A percentile compares a stretch with the other conserved stretches of the same genome.
These are phyloP conservation scores for Emydomyces testavorans DNA, from an alignment of 2,329 filamentous ascomycete species.

Conservation along the genomic window DNA sequence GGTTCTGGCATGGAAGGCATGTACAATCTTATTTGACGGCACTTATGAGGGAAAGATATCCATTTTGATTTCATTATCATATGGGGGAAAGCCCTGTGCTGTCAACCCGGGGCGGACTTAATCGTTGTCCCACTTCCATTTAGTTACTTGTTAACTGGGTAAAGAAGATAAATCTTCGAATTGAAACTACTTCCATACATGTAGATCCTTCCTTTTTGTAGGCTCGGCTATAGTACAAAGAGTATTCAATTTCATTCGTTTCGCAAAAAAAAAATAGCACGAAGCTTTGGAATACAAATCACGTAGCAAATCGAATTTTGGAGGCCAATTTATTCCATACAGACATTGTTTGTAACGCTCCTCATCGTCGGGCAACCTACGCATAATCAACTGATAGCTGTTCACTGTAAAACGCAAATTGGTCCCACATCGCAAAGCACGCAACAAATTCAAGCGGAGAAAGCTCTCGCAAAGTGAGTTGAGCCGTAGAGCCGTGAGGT, in stretches of 20 bases:
- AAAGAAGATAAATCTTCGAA: constrained; percentile 2
- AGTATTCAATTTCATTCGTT: background rate
- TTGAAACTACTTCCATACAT: constrained; percentile 1
- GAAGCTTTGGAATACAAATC: too few species aligned
- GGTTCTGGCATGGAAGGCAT: constrained; percentile 4
- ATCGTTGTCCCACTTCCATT: constrained; percentile 52
- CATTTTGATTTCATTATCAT: constrained; percentile 29
- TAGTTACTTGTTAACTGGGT: constrained; percentile 1
- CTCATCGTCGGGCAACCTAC: too few species aligned
- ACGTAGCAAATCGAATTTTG: too few species aligned
- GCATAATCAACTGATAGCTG: background rate
- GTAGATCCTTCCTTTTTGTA: background rate
- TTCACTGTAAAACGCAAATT: constrained; percentile 2
- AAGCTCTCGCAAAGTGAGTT: background rate
- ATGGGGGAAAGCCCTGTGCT: constrained; percentile 98
- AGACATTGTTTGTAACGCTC: too few species aligned
- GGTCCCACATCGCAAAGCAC: background rate
- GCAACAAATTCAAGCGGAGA: background rate
- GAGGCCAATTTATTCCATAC: too few species aligned
- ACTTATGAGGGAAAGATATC: constrained; percentile 99
- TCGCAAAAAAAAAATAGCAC: background rate
- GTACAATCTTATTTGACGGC: constrained; percentile 44
- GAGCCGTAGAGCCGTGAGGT: background rate
- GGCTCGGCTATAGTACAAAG: background rate
- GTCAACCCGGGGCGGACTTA: constrained; percentile 67